phyloP scores from a whole-genome alignment of 2,329 filamentous ascomycete species.

The Hymenoscyphus occultus region DNA sequence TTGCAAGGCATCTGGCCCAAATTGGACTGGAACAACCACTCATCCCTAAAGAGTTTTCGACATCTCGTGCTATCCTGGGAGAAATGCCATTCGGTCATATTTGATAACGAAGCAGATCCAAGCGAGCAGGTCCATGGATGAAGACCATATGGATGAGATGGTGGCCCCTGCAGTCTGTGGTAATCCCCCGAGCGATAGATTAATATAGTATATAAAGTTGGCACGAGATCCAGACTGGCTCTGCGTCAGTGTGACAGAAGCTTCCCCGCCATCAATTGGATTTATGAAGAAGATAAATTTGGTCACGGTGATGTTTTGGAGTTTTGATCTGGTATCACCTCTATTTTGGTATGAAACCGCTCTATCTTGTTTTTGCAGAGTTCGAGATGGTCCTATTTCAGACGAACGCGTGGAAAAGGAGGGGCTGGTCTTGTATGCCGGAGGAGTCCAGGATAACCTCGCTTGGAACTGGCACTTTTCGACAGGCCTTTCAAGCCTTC shows the following conservation, averaged over 20 bases:
- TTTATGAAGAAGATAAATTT: conserved; percentile 3
- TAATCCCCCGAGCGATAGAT: conserved; percentile 18
- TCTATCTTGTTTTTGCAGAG: neutral
- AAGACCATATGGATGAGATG: neutral
- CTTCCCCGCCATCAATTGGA: conserved; percentile 13
- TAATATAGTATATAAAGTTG: conserved; percentile 14
- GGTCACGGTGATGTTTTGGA: neutral
- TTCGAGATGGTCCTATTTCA: neutral
- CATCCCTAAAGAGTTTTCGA: conserved; percentile 3
- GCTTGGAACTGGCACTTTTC: neutral
- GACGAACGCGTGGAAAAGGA: neutral
- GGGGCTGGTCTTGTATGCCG: conserved; percentile 8
- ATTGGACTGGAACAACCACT: neutral
- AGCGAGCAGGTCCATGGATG: conserved; percentile 16
- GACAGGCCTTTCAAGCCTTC: conserved; percentile 4
- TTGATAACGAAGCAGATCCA: conserved; percentile 9
- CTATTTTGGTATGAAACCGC: neutral
- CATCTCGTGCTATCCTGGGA: conserved; percentile 1
- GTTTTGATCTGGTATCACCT: neutral
- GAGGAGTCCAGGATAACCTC: neutral
- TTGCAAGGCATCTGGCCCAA: neutral
- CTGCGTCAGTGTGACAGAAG: conserved; percentile 5
- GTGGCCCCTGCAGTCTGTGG: conserved; percentile 9
- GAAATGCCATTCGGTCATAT: conserved; percentile 2
- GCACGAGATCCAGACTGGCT: conserved; percentile 12